Base-by-base conservation (phyloP, 345 rosid genomes). In the Anastatica hierochuntica region DNA sequence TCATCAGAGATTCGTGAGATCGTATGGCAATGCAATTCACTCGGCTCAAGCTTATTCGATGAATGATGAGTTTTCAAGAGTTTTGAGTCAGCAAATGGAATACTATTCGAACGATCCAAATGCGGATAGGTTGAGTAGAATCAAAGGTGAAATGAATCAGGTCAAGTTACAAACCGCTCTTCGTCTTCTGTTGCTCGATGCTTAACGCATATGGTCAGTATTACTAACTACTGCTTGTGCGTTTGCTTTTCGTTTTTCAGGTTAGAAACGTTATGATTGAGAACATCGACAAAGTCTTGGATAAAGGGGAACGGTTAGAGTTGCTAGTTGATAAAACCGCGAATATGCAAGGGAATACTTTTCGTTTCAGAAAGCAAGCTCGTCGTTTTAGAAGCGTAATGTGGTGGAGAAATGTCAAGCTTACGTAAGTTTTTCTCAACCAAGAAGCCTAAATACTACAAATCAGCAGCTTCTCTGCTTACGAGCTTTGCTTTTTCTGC, bases 41-140 rank as follows among this genome's bases (percentile, higher is more conserved):
- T 72, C 94, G 9, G 97, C 99, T 12, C 89, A 67, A 65, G 88
- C 94, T 42, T 88, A 85, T 70, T 88, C 79, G 27, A 88, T 94
- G 99, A 88, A 92, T 38, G 97, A 85, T 68, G 99, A 85, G 14
- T 88, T 88, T 46, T 88, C 99, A 4, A 83, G 99, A 76, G 90
- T 88, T 58, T 39, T 94, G 64, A 88, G 85, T 72, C 97, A 85
- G 68, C 95, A 92, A 58, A 83, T 92, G 88, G 94, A 92, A 39
- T 88, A 74, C 58, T 88, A 70, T 67, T 74, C 98, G 0, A 79
- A 46, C 44, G 94, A 92, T 67, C 98, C 95, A 3, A 85, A 81
- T 73, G 95, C 95, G 1, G 98, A 92, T 58, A 71, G 88, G 76
- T 77, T 92, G n/a, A 78, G 81, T 54, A 77, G 98, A 69, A 73